A percentile compares a stretch with the other conserved stretches of the same genome.
These are phyloP conservation scores for Exidia glandulosa DNA, from an alignment of 768 basidiomycete genomes.

Conservation along the genomic window DNA sequence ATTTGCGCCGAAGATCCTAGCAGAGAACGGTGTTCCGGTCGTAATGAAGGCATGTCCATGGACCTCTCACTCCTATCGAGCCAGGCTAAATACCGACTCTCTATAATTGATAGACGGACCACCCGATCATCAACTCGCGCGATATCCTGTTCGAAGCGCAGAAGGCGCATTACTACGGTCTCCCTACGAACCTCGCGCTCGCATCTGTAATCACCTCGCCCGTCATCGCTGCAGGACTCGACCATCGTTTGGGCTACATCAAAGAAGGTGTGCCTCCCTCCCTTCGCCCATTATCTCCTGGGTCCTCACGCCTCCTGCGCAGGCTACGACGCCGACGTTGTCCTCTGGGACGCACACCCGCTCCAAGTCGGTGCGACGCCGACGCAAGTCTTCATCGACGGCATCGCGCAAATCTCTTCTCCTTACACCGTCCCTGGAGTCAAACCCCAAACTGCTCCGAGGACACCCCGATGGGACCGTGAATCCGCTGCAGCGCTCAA, in stretches of 20 bases:
- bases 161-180: slow-evolving; percentile 71
- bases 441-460: slow-evolving; percentile 50
- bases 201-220: slow-evolving; percentile 64
- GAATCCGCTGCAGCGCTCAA: too few species aligned
- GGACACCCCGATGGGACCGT: slow-evolving; percentile 39
- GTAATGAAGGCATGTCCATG: slow-evolving; percentile 36
- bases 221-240: slow-evolving; percentile 63
- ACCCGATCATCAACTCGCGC: slow-evolving; percentile 53
- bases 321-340: slow-evolving; percentile 73
- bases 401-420: slow-evolving; percentile 53
- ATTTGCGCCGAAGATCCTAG: slow-evolving; percentile 43
- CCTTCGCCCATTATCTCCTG: neutral
- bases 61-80: neutral
- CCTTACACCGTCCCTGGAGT: slow-evolving; percentile 18
- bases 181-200: slow-evolving; percentile 58
- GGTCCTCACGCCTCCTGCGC: neutral
- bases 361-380: slow-evolving; percentile 72
- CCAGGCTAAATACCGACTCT: neutral
- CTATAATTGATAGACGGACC: slow-evolving; percentile 31
- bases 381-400: slow-evolving; percentile 72
- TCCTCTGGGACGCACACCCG: slow-evolving; percentile 73
- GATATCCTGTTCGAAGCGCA: slow-evolving; percentile 77
- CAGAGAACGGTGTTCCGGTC: slow-evolving; percentile 37
- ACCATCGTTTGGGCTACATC: slow-evolving; percentile 70
- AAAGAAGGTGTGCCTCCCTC: slow-evolving; percentile 32